A percentile compares a stretch with the other conserved stretches of the same genome.
Conservation (phyloP, 2,329 filamentous ascomycete genomes). For the Sphaerulina vaccinii region DNA sequence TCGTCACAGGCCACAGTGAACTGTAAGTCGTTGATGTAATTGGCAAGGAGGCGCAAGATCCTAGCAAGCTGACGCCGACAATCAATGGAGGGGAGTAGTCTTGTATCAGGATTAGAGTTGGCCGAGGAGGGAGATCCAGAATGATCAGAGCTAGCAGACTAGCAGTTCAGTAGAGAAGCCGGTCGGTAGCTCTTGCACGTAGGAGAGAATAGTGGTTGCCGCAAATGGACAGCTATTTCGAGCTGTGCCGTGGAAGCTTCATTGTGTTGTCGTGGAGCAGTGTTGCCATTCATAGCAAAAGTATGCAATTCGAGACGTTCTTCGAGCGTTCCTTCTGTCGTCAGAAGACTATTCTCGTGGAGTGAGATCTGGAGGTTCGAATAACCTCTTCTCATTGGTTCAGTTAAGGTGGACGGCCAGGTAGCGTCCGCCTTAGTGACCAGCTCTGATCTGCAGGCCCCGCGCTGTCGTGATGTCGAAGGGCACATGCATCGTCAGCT, state of each 20-base stretch:
- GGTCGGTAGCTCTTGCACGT: background rate
- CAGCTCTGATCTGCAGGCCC: conserved; percentile 5
- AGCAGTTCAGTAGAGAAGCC: background rate
- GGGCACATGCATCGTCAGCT: background rate
- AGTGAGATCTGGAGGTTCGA: background rate
- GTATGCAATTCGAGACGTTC: conserved; percentile 3
- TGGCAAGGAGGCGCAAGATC: background rate
- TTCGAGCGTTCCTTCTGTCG: too few species aligned
- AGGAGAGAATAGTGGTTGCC: background rate
- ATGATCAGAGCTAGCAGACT: background rate
- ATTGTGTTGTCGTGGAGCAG: background rate
- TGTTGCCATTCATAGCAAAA: background rate
- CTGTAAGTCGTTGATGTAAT: background rate
- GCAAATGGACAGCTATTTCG: background rate
- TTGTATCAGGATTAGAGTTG: conserved; percentile 1
- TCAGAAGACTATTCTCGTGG: too few species aligned
- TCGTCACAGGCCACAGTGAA: too few species aligned
- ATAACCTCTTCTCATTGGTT: conserved; percentile 8
- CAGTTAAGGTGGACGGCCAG: conserved; percentile 3
- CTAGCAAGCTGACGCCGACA: background rate
- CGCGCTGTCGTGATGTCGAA: conserved; percentile 1
- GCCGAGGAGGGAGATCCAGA: too few species aligned
- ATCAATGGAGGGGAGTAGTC: background rate
- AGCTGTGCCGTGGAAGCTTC: background rate
- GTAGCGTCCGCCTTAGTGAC: background rate